Percentiles rank a stretch among this genome's conserved stretches.
Evolutionary conservation across 805 yeast genomes (phyloP).

Genomic region (Alloascoidea africana): DNA sequence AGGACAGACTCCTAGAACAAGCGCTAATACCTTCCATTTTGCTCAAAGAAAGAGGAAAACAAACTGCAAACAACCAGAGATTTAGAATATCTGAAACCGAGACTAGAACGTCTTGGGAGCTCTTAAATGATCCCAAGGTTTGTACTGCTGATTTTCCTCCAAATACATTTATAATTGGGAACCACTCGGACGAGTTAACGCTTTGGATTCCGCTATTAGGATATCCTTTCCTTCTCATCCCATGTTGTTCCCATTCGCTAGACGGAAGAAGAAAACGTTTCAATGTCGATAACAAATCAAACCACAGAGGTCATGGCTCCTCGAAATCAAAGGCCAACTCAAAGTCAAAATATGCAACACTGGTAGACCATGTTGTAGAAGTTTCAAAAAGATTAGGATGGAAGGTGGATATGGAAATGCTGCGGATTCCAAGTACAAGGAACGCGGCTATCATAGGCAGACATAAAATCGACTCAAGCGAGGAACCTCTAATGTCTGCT

Average conservation of each 20-base stretch:
- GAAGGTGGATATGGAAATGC: slow-evolving; percentile 72
- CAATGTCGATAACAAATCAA: slow-evolving; percentile 19
- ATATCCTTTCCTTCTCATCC: slow-evolving; percentile 80
- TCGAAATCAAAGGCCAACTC: slow-evolving; percentile 12
- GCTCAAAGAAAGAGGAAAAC: slow-evolving; percentile 29
- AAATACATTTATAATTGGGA: slow-evolving; percentile 77
- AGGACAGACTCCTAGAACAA: slow-evolving; percentile 47
- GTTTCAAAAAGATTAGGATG: slow-evolving; percentile 62
- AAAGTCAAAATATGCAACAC: slow-evolving; percentile 64
- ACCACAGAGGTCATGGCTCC: neutral
- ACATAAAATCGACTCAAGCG: slow-evolving; percentile 19
- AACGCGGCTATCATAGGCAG: slow-evolving; percentile 81
- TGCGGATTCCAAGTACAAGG: slow-evolving; percentile 87
- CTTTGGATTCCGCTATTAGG: slow-evolving; percentile 90
- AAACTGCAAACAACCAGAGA: neutral
- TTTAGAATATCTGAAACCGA: neutral
- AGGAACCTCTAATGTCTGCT: slow-evolving; percentile 19
- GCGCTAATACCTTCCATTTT: slow-evolving; percentile 69
- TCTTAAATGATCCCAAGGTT: slow-evolving; percentile 1
- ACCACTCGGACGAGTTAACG: slow-evolving; percentile 89
- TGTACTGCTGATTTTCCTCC: slow-evolving; percentile 36
- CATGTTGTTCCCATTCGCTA: slow-evolving; percentile 86
- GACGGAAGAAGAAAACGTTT: slow-evolving; percentile 64
- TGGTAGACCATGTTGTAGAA: slow-evolving; percentile 74
- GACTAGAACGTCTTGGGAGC: slow-evolving; percentile 1